Evolutionary conservation across 2,329 filamentous ascomycete species (phyloP), one percentile per base, ranked within the genome.

Genomic region (Fusarium burgessii): DNA sequence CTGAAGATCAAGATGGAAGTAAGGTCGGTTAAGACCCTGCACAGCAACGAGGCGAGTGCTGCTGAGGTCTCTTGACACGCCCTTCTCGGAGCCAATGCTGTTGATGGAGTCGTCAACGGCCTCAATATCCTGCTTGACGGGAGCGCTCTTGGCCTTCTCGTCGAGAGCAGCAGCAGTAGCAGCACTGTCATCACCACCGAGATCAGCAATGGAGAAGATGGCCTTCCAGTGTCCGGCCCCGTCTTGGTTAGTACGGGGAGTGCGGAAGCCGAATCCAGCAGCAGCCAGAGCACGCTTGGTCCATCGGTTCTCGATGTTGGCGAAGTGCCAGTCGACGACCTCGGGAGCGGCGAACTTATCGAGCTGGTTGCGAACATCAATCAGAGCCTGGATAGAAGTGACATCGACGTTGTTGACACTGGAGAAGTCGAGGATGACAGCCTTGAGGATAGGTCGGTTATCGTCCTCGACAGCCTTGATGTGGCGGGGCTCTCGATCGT

Each of bases 181-280:
- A 1, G 92, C 92, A 20, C 91, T 93, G 60, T 90, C 84, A 2
- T 84, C 83, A 13, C 94, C 92, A 64, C 93, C 90, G 55, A 97
- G 89, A 77, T 97, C 94, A 2, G 95, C 93, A 36, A 98, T 95
- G 77, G 90, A 94, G 86, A 98, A 98, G 74, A 98, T 95, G 25
- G 94, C 93, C 81, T 94, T 95, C 80, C 79, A 82, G 23, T 80
- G 74, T 18, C 76, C 77, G 4, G 77, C 56, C 17, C 68, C 66
- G 20, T 77, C 72, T 13, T 74, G 72, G 45, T 71, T 43, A n/a
- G 36, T 27, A 8, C 68, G 76, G 13, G 74, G 82, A 9, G 79
- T 80, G 14, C 78, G 78, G 74, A 78, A 81, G 12, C 87, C 87
- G 66, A 89, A 89, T 2, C 87, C 87, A 6, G 85, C 86, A 9